Conservation (phyloP, 345 rosid species). For the Eucalyptus pauciflora region DNA sequence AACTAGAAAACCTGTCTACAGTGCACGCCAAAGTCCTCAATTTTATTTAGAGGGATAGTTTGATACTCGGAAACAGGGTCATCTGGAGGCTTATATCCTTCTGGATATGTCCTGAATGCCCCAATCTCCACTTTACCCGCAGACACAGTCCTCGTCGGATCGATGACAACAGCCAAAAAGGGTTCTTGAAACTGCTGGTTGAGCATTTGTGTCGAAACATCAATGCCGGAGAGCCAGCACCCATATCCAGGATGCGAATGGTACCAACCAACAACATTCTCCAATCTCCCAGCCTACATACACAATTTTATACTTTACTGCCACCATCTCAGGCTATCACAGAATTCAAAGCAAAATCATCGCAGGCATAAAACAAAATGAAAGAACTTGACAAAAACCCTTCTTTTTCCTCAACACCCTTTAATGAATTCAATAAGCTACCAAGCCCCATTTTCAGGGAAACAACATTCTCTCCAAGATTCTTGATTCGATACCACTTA, state of each 20-base stretch:
- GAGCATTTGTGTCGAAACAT: conserved; percentile 96
- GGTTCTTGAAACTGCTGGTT: conserved; percentile 98
- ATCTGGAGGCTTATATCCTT: conserved; percentile 76
- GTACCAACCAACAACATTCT: conserved; percentile 93
- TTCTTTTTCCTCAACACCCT: not conserved
- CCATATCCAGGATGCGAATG: conserved; percentile 99
- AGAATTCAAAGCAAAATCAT: not conserved
- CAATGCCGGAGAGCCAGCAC: conserved; percentile 99
- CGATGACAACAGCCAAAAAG: conserved; percentile 93
- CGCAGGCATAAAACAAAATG: not conserved
- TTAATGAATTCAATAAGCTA: not conserved
- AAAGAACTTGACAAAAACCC: not conserved
- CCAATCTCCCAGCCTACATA: conserved; percentile 82
- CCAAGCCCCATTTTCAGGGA: too few relatives aligned
- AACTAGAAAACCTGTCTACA: conserved; percentile 94
- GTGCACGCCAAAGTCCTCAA: conserved; percentile 88
- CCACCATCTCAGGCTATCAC: not conserved
- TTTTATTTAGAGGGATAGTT: conserved; percentile 91
- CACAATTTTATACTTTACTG: not conserved
- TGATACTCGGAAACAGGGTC: conserved; percentile 88
- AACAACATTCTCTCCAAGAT: not conserved
- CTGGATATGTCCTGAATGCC: conserved; percentile 96
- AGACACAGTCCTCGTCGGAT: conserved; percentile 98
- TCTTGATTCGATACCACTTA: not conserved
- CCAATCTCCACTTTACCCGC: conserved; percentile 99